Base-by-base conservation (phyloP, 768 basidiomycete species). In the Mycena leptocephala region DNA sequence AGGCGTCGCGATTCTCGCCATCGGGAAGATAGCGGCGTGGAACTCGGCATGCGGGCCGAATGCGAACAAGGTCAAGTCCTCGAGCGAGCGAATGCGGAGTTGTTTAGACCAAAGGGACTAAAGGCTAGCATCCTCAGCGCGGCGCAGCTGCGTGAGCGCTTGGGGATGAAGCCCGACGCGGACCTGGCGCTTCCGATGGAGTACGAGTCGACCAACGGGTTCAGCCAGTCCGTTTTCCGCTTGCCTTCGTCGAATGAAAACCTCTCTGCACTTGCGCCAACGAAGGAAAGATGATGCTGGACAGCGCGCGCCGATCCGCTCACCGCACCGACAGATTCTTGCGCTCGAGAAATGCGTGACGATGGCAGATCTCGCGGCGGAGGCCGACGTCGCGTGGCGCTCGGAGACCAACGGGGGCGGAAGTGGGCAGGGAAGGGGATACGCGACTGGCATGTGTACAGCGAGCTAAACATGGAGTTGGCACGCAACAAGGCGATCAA, bases 361-460 rank as follows among this genome's bases (percentile, higher is more conserved):
- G 28, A 43, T 32, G 63, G 33, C 28, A 28, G 22, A 65, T 0
- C 14, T 65, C 3, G 43, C 22, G 18, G 14, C 24, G 3, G 59
- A 61, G 59, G 8, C 33, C 2, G 59, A n/a, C n/a, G 26, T 22
- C 7, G 61, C 14, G 37, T 63, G 61, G 61, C 61, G 61, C 37
- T 41, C 61, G 37, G 61, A 63, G 20, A 20, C 32, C 10, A 20
- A 41, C 63, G 22, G 18, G 5, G 43, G 28, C 48, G 63, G 43
- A 65, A 65, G 63, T 65, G 63, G 63, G 61, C 61, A 22, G n/a
- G 61, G 61, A 62, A 62, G 61, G 63, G 43, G 43, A 65, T 65
- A 65, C 22, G 14, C 43, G n/a, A 65, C 14, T 48, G 6, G 18
- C 43, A 65, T 26, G 32, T 7, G 6, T 16, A 13, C 22, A 32